Evolutionary conservation across 2,329 filamentous ascomycete genomes (phyloP), one percentile per base, ranked within the genome.

Genomic region (Tolypocladium sp.): DNA sequence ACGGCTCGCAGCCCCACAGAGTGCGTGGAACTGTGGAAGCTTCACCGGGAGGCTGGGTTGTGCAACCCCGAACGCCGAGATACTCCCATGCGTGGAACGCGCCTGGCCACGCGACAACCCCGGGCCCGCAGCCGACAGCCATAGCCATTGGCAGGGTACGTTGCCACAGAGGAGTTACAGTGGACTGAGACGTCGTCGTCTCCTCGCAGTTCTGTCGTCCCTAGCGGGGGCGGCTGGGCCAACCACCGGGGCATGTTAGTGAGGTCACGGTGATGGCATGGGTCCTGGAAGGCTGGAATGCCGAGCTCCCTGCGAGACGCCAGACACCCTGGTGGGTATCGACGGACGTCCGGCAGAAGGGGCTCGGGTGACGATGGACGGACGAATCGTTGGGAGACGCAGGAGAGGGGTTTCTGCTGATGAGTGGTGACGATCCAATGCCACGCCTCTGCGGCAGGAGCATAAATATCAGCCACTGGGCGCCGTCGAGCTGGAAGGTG

Each of bases 21-120:
- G 17, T 15, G 20, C 27, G 25, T 30, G 9, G 44, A 49, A n/a
- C 13, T 49, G 46, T 49, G 42, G 41, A 22, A 42, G 41, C 41
- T n/a, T 42, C 41, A 42, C n/a, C 5, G 1, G 20, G 30, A 12
- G 37, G 52, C 53, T 56, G 27, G 8, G 54, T 7, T 17, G 20
- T 2, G 41, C 58, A 61, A 63, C 57, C 25, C 63, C 63, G 63
- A 64, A 64, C n/a, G 13, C 63, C 63, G 63, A 64, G 59, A 57
- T 63, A 55, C 37, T 54, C 53, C 61, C 58, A 58, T 55, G 38
- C 13, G 41, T 27, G n/a, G 38, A 22, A 22, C 52, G 13, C 37
- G 2, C 30, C 30, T 33, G 30, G 30, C 30, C 30, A 20, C 25
- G 46, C 25, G 46, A 20, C 46, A 25, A 30, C 30, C 46, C 10